Base-by-base conservation (phyloP, 352 stramenopile species). In the Thraustochytrium striatum region DNA sequence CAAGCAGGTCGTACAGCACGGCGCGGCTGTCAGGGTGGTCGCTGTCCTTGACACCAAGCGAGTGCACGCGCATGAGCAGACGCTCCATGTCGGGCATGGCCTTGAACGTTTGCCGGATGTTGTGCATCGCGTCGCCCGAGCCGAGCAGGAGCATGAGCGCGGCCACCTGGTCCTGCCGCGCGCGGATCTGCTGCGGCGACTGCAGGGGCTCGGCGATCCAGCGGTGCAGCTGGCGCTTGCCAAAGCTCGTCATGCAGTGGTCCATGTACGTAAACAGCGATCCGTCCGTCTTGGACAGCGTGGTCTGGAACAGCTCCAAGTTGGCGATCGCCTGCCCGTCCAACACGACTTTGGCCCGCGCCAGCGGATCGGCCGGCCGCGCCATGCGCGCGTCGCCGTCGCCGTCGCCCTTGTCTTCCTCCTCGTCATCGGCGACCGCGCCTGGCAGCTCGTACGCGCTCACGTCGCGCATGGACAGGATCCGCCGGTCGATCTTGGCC, bases 131-230 rank as follows among this genome's bases (percentile, higher is more conserved):
- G 25, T 44, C 28, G 50, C 89, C 72, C 3, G 92, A 85, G 58
- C 87, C 85, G 9, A 88, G 84, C 25, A 80, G 72, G 36, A 36
- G 83, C 21, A 93, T 90, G 11, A 99, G 85, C 61, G 98, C 94
- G 81, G 96, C 86, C 13, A 99, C 96, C 5, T 94, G 95, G 87
- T 98, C 92, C 25, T 97, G 88, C 2, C 96, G 92, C 58, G 92
- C 88, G 81, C 97, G 92, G 85, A 99, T 99, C 44, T 97, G 93
- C 5, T 82, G 82, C 55, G 94, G 91, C 35, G 90, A 88, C 82
- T 96, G 98, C 38, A 99, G 87, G 1, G 97, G 97, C 61, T 97
- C 92, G 2, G 97, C 87, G 35, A 99, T 87, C 96, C 96, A 99
- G 33, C 96, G 92, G 61, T 93, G 88, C 61, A 99, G 94, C 82